Evolutionary conservation across 2,329 filamentous ascomycete genomes (phyloP).

Genomic region (Nothomitra cinnamomea): DNA sequence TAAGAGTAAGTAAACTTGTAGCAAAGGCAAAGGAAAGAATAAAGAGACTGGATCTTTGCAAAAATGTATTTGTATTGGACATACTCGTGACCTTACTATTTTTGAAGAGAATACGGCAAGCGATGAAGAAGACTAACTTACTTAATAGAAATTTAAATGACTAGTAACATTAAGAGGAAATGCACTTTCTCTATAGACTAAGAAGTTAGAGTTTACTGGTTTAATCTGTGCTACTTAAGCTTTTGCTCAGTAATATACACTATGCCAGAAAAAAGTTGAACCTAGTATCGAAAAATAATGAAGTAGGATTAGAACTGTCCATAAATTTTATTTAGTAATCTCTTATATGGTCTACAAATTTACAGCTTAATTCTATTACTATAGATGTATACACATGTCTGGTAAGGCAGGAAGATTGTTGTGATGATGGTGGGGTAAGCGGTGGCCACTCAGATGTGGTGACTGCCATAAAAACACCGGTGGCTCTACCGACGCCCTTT

Average conservation of each 20-base stretch:
- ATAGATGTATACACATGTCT: background rate
- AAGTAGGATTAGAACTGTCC: background rate
- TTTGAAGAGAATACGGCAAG: background rate
- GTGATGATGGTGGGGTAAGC: background rate
- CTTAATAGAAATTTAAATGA: too few relatives aligned
- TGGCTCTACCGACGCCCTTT: background rate
- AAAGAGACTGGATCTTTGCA: background rate
- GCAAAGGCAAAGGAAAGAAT: background rate
- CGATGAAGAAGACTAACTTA: background rate
- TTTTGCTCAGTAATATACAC: background rate
- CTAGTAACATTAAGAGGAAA: background rate
- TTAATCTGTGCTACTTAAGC: background rate
- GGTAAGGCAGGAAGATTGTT: background rate
- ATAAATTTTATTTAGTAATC: too few relatives aligned
- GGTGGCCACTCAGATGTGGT: too few relatives aligned
- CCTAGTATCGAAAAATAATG: background rate
- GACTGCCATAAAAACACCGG: background rate
- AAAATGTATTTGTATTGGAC: background rate
- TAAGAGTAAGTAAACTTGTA: too few relatives aligned
- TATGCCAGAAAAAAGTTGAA: too few relatives aligned
- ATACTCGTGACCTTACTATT: background rate
- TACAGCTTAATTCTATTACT: background rate
- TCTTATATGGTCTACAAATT: too few relatives aligned
- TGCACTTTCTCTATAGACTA: background rate
- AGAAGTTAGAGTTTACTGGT: background rate